Base-by-base conservation (phyloP, 805 yeast genomes). In the Lipomyces chichibuensis region DNA sequence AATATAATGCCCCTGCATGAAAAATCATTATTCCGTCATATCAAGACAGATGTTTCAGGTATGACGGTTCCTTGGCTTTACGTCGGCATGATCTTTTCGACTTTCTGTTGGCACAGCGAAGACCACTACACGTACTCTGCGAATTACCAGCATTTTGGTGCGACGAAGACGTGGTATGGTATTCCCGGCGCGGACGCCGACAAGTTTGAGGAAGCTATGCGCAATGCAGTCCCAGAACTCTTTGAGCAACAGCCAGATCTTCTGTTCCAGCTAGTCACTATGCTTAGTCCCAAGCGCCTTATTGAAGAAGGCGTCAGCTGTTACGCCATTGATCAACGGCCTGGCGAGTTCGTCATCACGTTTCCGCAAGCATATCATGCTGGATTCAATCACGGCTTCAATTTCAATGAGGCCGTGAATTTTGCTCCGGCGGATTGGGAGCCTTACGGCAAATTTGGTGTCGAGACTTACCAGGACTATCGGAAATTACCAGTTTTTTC, bases 41-140 rank as follows among this genome's bases (percentile, higher is more conserved):
- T 80, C 60, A 71, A 73, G 55, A 58, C 73, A 11, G 79, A 77
- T 56, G 73, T 94, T 1, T 88, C 97, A 0, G 98, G 98, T 0
- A 93, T 93, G 92, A 92, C 98, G 0, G 84, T 90, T 23, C 98
- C 98, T 0, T 93, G 98, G 98, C 84, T 92, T 2, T 93, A 93
- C 74, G 86, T 93, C 17, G 98, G 98, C 0, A 91, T 96, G 61
- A 82, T 91, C 60, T 87, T 92, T 73, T 89, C 96, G 1, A 91
- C 98, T 0, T 94, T 94, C 75, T 93, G 98, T 77, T 94, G 98
- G 97, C 98, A 94, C 77, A 89, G 90, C 66, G 98, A 93, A 74
- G 98, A 93, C 77, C 98, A 94, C 75, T 92, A 90, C 75, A 91
- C 97, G 0, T 82, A 91, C 68, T 90, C 96, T 60, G 93, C 96